phyloP scores from a whole-genome alignment of 169 alveolate species.

The Miamiensis avidus region DNA sequence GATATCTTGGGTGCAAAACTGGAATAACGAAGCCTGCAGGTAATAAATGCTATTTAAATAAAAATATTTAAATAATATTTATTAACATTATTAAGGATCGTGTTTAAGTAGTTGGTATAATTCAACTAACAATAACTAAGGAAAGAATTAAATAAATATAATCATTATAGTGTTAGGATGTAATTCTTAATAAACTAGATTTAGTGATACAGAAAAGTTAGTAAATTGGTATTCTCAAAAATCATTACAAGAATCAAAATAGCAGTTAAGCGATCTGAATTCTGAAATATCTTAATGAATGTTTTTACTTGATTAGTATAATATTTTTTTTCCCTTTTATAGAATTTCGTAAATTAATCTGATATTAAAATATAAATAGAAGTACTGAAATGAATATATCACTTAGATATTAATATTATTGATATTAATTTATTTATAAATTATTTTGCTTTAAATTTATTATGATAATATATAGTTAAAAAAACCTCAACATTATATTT shows the following conservation, averaged over 20 bases:
- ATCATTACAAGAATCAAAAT: background rate
- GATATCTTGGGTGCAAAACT: slow-evolving; percentile 47
- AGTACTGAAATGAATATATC: no score
- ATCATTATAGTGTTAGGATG: background rate
- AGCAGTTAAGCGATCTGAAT: background rate
- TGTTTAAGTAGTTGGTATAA: background rate
- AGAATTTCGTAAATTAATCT: no score
- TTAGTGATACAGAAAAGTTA: background rate
- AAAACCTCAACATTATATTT: no score
- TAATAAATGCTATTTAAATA: no score
- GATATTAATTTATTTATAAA: no score
- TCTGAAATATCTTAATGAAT: background rate
- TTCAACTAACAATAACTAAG: background rate
- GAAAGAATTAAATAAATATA: background rate
- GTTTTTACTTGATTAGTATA: no score
- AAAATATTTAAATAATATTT: no score
- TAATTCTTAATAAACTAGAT: background rate
- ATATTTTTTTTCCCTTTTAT: no score
- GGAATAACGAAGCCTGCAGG: slow-evolving; percentile 66
- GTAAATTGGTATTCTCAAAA: background rate
- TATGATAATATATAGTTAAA: no score
- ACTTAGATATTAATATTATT: no score
- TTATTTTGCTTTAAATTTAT: no score
- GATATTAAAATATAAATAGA: no score
- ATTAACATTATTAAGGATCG: background rate